phyloP scores from a whole-genome alignment of 208 protist species.

The Crithidia sp. region DNA sequence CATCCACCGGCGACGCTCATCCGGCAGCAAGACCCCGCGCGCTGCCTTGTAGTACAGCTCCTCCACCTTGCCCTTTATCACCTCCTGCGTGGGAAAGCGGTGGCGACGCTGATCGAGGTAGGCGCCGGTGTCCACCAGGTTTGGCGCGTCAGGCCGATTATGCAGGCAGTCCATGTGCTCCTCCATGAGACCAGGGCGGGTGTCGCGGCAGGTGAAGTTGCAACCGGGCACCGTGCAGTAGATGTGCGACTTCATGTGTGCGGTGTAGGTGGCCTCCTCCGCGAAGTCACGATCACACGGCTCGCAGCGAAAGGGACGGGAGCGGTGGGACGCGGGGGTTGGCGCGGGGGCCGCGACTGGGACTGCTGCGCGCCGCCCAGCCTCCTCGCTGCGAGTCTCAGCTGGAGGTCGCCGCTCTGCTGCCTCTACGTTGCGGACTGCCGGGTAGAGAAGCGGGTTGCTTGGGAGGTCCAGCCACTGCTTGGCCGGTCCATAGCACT shows the following conservation, averaged over 20 bases:
- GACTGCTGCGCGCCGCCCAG: too few relatives aligned
- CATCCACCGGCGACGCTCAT: slow-evolving; percentile 86
- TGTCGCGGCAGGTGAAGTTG: slow-evolving; percentile 77
- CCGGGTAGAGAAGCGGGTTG: slow-evolving; percentile 19
- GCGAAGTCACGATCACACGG: slow-evolving; percentile 81
- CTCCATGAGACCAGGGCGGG: slow-evolving; percentile 82
- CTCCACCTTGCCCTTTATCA: slow-evolving; percentile 79
- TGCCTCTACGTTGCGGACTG: too few relatives aligned
- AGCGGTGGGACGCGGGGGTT: too few relatives aligned
- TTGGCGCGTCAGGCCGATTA: slow-evolving; percentile 81
- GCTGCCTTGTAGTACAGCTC: slow-evolving; percentile 89
- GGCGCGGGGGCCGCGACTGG: too few relatives aligned
- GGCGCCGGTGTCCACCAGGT: slow-evolving; percentile 64
- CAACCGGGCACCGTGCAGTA: slow-evolving; percentile 86
- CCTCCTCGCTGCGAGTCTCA: too few relatives aligned
- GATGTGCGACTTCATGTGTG: slow-evolving; percentile 77
- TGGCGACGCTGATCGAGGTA: slow-evolving; percentile 75
- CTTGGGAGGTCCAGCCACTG: slow-evolving; percentile 20
- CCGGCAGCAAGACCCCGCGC: slow-evolving; percentile 70
- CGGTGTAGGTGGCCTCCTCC: slow-evolving; percentile 51
- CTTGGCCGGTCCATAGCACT: slow-evolving; percentile 5
- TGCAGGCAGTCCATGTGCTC: slow-evolving; percentile 87
- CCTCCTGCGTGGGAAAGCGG: slow-evolving; percentile 85
- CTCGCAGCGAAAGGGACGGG: slow-evolving; percentile 74
- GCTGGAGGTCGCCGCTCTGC: too few relatives aligned